Percentiles rank a stretch among this genome's conserved stretches.
Evolutionary conservation across 1,284 basidiomycete species (phyloP).

Genomic region (Pascua sp.): DNA sequence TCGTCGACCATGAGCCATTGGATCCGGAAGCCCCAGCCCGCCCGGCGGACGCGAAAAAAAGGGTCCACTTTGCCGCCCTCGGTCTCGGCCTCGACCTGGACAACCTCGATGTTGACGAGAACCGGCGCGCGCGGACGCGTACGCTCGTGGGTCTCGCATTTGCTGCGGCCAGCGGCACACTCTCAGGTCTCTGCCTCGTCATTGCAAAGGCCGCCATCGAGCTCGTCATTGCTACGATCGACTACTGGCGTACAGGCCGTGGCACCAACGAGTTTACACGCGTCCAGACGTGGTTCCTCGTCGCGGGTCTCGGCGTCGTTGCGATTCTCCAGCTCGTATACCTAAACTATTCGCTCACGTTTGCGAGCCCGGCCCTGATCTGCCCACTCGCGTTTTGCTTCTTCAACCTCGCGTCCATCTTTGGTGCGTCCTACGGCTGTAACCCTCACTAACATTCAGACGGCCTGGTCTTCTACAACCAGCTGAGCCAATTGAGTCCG

Average conservation of each 20-base stretch:
- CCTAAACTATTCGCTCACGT: constrained; percentile 79
- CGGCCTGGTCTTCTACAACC: constrained; percentile 86
- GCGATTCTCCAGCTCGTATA: constrained; percentile 67
- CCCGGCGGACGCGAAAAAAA: background rate
- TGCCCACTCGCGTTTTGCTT: constrained; percentile 95
- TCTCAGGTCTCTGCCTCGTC: constrained; percentile 87
- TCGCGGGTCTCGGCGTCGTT: constrained; percentile 37
- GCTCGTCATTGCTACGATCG: constrained; percentile 74
- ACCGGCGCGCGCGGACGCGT: constrained; percentile 52
- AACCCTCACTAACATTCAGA: constrained; percentile 32
- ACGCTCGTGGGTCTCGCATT: constrained; percentile 78
- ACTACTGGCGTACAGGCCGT: constrained; percentile 45
- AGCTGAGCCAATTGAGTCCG: constrained; percentile 68
- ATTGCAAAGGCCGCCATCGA: constrained; percentile 94
- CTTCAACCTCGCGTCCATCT: constrained; percentile 88
- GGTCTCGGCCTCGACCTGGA: no score
- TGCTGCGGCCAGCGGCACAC: constrained; percentile 83
- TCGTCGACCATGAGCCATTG: no score
- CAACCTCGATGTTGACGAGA: no score
- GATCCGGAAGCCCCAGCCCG: constrained; percentile 1
- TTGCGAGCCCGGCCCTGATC: constrained; percentile 82
- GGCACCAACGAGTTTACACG: constrained; percentile 80
- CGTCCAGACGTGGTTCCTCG: constrained; percentile 42
- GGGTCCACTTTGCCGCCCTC: no score
- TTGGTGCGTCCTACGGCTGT: constrained; percentile 46